Evolutionary conservation across 345 rosid genomes (phyloP).

Genomic region (Noccaea bulbosa): DNA sequence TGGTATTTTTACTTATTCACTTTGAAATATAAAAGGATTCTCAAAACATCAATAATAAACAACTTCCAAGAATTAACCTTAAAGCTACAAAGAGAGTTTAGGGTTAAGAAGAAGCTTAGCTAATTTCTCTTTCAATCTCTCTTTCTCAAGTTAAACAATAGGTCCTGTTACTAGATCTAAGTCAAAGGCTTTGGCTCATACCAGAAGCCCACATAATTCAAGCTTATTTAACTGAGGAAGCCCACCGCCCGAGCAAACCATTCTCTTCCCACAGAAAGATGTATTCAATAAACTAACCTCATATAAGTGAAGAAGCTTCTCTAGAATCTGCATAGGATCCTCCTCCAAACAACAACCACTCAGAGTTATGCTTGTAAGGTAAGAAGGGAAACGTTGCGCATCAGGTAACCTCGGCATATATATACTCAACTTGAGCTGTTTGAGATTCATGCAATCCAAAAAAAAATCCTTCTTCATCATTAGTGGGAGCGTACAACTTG

Average conservation of each 20-base stretch:
- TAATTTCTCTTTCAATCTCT: too few species aligned
- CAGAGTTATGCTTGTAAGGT: constrained; percentile 41
- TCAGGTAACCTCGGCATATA: constrained; percentile 27
- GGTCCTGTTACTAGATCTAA: too few species aligned
- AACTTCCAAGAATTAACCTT: too few species aligned
- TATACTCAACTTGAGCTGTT: constrained; percentile 23
- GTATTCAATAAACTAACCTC: not conserved
- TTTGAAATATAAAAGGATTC: too few species aligned
- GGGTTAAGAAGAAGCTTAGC: too few species aligned
- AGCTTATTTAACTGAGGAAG: constrained; percentile 11
- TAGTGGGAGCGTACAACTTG: not conserved
- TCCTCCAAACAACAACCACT: constrained; percentile 29
- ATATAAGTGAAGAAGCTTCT: constrained; percentile 43
- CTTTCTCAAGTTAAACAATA: too few species aligned
- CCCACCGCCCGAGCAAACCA: constrained; percentile 32
- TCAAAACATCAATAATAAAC: too few species aligned
- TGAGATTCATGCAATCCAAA: constrained; percentile 22
- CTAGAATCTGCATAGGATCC: constrained; percentile 51
- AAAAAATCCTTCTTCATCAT: not conserved
- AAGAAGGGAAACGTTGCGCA: constrained; percentile 37
- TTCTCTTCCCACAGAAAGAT: constrained; percentile 37
- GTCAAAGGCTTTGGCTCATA: too few species aligned
- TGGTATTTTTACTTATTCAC: too few species aligned
- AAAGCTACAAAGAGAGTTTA: too few species aligned
- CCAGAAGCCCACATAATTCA: too few species aligned